Evolutionary conservation across 768 basidiomycete genomes (phyloP), one percentile per base, ranked within the genome.

Genomic region (Leccinum broughii): DNA sequence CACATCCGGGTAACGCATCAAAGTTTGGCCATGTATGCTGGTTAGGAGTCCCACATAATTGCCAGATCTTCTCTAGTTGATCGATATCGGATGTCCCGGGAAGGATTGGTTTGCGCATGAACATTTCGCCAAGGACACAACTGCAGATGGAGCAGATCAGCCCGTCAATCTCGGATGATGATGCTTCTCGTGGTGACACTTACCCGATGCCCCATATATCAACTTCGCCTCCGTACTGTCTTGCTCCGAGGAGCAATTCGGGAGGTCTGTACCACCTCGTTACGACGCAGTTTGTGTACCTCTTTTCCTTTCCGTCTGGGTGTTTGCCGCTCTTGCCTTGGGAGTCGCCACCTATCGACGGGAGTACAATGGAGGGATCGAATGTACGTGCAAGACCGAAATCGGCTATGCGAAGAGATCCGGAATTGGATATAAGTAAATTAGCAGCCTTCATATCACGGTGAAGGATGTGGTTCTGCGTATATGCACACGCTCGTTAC

Each of bases 361-460:
- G 69, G n/a, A 67, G 68, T 46, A 81, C 77, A 39, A 79, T 70
- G 46, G 76, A 79, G 6, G 81, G 77, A 64, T 91, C 89, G 58
- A 80, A 92, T 44, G 91, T 83, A 24, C 97, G 85, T 0, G 97
- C 97, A 10, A 99, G 84, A 74, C 97, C 97, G 65, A 99, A 98
- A 74, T 99, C 97, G 4, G 95, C 97, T 60, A 99, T 90, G 67
- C 88, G 87, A 15, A 98, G 80, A 22, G 82, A 80, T 4, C 97
- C 97, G 5, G 80, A 76, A 70, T 95, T 95, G 57, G 88, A 90
- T 55, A 99, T 96, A 51, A 99, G 87, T 54, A 98, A 77, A 71
- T 99, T 98, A 37, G 97, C 97, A 4, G 97, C 92, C 72, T 99
- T 99, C 91, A 99, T 95, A 68, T 99, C 97, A 50, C 97, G 93